phyloP scores from a whole-genome alignment of 306 rosid genomes.

The Lotus japonicus region DNA sequence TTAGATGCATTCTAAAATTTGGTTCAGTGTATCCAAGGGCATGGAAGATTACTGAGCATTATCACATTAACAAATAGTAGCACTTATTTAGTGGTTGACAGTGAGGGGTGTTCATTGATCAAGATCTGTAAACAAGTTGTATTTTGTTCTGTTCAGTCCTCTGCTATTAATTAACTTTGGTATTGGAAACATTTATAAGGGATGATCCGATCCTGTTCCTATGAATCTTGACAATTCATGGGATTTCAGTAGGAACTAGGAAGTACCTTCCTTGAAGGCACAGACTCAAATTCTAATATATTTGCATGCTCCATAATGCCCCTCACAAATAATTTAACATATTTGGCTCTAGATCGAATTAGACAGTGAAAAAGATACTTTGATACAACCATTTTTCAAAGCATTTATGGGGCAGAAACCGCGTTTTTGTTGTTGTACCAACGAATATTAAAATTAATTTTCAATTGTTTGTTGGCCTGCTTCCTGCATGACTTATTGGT shows the following conservation, averaged over 20 bases:
- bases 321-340: neutral
- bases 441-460: neutral
- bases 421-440: slow-evolving; percentile 41
- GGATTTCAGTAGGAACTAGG: neutral
- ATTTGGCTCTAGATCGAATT: slow-evolving; percentile 17
- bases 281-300: neutral
- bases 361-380: neutral
- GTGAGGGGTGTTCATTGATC: neutral
- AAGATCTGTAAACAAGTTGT: neutral
- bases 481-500: slow-evolving; percentile 6
- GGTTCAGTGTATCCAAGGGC: neutral
- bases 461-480: neutral
- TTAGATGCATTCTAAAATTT: neutral
- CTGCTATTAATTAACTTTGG: neutral
- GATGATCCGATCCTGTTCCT: neutral
- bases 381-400: neutral
- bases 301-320: neutral
- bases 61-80: too few relatives aligned
- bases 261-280: slow-evolving; percentile 16
- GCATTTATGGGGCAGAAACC: slow-evolving; percentile 29
- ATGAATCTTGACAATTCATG: neutral
- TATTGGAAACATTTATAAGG: neutral
- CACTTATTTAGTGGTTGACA: too few relatives aligned
- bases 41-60: too few relatives aligned
- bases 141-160: neutral